Evolutionary conservation across 768 basidiomycete genomes (phyloP).

Genomic region (Phylloporus sp.): DNA sequence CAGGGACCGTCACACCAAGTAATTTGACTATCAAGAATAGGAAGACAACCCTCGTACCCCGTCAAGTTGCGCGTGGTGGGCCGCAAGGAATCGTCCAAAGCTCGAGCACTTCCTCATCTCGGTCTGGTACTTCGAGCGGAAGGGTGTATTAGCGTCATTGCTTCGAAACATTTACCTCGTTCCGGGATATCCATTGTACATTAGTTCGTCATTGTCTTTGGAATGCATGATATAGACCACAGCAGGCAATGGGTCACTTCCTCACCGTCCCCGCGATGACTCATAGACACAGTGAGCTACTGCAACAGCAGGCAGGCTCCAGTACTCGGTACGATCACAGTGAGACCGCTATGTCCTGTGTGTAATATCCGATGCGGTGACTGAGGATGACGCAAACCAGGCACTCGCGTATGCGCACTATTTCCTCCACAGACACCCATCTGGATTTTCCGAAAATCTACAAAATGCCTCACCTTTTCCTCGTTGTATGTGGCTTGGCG

Average conservation of each 20-base stretch:
- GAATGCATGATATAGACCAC: constrained; percentile 4
- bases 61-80: constrained; percentile 9
- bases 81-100: constrained; percentile 17
- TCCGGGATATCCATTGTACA: constrained; percentile 22
- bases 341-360: not conserved
- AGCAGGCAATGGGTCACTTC: not conserved
- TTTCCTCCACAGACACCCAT: not conserved
- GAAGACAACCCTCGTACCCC: constrained; percentile 5
- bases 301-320: not conserved
- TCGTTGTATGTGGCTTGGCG: constrained; percentile 12
- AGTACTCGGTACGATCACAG: not conserved
- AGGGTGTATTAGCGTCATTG: constrained; percentile 10
- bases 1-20: constrained; percentile 7
- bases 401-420: not conserved
- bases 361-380: not conserved
- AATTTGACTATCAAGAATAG: constrained; percentile 13
- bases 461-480: constrained; percentile 20
- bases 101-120: constrained; percentile 25
- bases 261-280: not conserved
- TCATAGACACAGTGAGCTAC: not conserved
- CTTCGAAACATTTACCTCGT: not conserved
- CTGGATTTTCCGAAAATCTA: constrained; percentile 3
- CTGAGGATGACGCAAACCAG: not conserved
- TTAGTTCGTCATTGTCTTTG: constrained; percentile 11
- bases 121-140: constrained; percentile 22